Percentiles rank a stretch among this genome's conserved stretches.
Evolutionary conservation across 139 green algal species (phyloP).

Genomic region (Eudorina sp.): DNA sequence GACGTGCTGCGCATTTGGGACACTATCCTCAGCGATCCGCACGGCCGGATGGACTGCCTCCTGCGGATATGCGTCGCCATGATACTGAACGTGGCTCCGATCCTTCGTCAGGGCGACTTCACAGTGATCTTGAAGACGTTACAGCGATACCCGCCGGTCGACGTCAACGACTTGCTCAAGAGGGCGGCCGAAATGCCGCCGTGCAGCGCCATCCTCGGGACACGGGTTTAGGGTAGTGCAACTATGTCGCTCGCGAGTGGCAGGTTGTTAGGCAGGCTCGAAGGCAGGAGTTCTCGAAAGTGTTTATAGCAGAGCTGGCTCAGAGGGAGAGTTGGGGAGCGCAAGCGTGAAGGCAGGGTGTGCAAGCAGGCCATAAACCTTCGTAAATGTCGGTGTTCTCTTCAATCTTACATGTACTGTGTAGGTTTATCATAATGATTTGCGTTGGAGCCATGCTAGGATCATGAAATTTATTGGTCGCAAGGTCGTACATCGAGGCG

Average conservation of each 20-base stretch:
- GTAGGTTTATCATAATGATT: too few relatives aligned
- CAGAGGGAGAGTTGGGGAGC: too few relatives aligned
- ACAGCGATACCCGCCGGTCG: conserved; percentile 82
- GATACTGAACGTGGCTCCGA: conserved; percentile 78
- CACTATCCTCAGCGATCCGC: conserved; percentile 79
- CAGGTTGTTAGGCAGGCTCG: too few relatives aligned
- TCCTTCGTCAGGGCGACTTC: conserved; percentile 92
- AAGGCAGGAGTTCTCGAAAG: too few relatives aligned
- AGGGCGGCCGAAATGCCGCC: conserved; percentile 42
- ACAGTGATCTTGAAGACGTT: conserved; percentile 92
- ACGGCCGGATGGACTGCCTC: conserved; percentile 79
- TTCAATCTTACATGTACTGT: too few relatives aligned
- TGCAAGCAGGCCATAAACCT: too few relatives aligned
- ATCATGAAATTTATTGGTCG: neutral
- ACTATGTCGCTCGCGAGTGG: too few relatives aligned
- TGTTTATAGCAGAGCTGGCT: too few relatives aligned
- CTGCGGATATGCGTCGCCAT: conserved; percentile 91
- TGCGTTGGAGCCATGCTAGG: too few relatives aligned
- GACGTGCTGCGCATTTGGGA: conserved; percentile 93
- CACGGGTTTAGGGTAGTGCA: conserved; percentile 1
- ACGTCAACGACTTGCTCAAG: conserved; percentile 52
- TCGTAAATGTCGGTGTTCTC: too few relatives aligned
- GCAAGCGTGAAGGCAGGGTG: too few relatives aligned
- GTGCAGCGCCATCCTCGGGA: conserved; percentile 20
- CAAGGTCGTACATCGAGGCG: neutral